Percentiles rank a stretch among this genome's conserved stretches.
These are phyloP conservation scores for Brachypodium distachyon DNA, from an alignment of 202 grass and related monocot genomes.

Conservation along the genomic window DNA sequence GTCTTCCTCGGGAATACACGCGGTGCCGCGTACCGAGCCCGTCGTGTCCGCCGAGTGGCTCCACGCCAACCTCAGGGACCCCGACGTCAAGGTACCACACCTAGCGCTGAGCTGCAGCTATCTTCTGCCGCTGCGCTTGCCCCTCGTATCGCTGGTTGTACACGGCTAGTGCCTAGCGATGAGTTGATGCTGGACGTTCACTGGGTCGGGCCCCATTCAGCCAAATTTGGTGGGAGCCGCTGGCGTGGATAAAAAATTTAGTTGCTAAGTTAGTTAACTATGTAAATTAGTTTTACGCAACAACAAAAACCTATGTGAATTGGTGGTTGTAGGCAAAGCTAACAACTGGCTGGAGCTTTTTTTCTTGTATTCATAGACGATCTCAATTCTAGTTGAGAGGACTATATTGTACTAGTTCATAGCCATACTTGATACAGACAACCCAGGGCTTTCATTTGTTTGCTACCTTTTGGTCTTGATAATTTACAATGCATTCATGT, in stretches of 20 bases:
- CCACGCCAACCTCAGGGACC: constrained; percentile 70
- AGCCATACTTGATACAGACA: too few species aligned
- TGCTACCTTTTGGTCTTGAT: not conserved
- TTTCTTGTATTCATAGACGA: too few species aligned
- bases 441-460: too few species aligned
- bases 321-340: too few species aligned
- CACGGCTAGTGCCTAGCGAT: too few species aligned
- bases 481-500: not conserved
- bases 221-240: not conserved
- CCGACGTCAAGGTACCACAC: constrained; percentile 60
- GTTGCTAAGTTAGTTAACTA: not conserved
- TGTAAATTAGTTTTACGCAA: not conserved
- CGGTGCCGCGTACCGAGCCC: constrained; percentile 43
- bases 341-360: too few species aligned
- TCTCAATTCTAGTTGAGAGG: too few species aligned
- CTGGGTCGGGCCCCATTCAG: not conserved
- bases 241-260: not conserved
- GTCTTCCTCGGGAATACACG: constrained; percentile 18
- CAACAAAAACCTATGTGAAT: too few species aligned
- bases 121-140: not conserved
- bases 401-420: not conserved
- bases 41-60: constrained; percentile 88
- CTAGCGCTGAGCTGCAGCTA: not conserved
- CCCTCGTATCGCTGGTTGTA: too few species aligned
- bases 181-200: not conserved